These are phyloP conservation scores for Boletus subcaerulescens DNA, from an alignment of 768 basidiomycete genomes.

Conservation along the genomic window DNA sequence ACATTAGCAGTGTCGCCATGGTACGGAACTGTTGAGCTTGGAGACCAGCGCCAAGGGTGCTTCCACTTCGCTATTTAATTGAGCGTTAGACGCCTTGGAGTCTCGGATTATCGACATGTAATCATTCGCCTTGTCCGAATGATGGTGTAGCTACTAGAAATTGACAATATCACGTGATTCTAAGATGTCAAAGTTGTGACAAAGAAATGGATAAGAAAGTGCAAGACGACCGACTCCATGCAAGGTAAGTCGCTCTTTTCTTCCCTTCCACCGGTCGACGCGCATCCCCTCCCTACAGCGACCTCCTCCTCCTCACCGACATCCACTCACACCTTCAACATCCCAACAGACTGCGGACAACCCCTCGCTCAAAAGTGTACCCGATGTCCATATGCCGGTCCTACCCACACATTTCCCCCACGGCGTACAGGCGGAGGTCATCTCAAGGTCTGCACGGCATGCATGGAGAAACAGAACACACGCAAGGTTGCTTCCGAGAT, in stretches of 20 bases:
- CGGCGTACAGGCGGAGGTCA: conserved; percentile 31
- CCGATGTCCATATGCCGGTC: conserved; percentile 31
- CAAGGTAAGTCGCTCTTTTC: conserved; percentile 16
- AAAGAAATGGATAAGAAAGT: conserved; percentile 10
- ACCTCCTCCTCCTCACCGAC: conserved; percentile 22
- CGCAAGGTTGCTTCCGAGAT: conserved; percentile 32
- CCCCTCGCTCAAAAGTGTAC: conserved; percentile 30
- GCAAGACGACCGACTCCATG: conserved; percentile 17
- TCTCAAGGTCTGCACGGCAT: conserved; percentile 32
- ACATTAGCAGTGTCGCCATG: too few species aligned
- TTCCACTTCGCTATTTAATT: too few species aligned
- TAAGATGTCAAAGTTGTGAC: not conserved
- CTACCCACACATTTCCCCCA: conserved; percentile 26
- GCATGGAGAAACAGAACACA: conserved; percentile 35
- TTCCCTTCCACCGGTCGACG: conserved; percentile 1
- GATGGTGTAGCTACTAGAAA: too few species aligned
- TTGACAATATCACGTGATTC: conserved; percentile 16
- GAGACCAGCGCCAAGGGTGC: too few species aligned
- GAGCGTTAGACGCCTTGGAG: too few species aligned
- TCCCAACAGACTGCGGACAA: conserved; percentile 14
- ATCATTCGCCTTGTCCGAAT: too few species aligned
- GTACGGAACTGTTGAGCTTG: too few species aligned
- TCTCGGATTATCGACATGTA: too few species aligned
- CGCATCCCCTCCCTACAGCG: conserved; percentile 5
- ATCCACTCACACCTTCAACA: conserved; percentile 21